Evolutionary conservation across 2,329 filamentous ascomycete species (phyloP).

Genomic region (Penicillium sp.): DNA sequence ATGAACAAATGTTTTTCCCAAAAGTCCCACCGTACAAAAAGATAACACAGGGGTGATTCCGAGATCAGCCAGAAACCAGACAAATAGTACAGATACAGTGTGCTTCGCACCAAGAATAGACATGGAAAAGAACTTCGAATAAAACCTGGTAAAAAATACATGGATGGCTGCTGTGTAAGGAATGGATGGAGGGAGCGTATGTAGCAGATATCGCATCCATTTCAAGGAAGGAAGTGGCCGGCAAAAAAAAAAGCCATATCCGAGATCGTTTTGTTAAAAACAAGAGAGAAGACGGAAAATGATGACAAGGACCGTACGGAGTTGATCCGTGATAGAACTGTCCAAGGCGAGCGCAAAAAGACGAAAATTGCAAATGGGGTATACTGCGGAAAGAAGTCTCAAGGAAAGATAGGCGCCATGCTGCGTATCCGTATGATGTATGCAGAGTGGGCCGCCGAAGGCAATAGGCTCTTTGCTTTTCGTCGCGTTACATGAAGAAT

Average conservation of each 20-base stretch:
- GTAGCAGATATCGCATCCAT: neutral
- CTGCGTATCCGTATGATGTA: neutral
- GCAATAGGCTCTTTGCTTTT: slow-evolving; percentile 8
- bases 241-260: neutral
- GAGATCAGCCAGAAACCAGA: neutral
- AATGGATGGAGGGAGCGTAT: neutral
- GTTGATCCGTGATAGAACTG: slow-evolving; percentile 1
- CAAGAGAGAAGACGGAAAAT: neutral
- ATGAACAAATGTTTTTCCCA: neutral
- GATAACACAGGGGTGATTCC: neutral
- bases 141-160: no score
- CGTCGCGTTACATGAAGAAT: slow-evolving; percentile 17
- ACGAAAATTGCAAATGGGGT: slow-evolving; percentile 17
- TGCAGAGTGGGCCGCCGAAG: neutral
- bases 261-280: neutral
- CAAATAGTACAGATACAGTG: slow-evolving; percentile 1
- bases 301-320: neutral
- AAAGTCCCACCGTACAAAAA: neutral
- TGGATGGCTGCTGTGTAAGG: neutral
- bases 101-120: neutral
- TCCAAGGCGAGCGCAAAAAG: neutral
- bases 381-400: slow-evolving; percentile 19
- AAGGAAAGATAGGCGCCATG: neutral
- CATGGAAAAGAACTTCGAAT: neutral
- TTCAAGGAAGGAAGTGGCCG: neutral